phyloP scores from a whole-genome alignment of 2,329 filamentous ascomycete genomes.

The Trichoderma sp. region DNA sequence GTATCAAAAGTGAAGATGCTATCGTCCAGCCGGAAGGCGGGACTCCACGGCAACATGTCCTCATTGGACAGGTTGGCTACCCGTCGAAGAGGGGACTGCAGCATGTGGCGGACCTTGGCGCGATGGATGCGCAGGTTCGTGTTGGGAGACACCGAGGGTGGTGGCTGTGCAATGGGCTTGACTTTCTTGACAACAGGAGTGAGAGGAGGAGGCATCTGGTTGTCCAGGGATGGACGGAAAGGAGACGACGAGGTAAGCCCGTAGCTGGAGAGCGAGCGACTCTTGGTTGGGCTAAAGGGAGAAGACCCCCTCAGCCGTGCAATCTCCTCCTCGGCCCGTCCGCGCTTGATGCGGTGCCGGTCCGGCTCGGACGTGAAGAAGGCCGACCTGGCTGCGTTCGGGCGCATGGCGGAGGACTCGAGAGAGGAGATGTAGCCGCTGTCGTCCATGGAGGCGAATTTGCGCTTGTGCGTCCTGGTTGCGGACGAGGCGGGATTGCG shows the following conservation, averaged over 20 bases:
- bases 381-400: slow-evolving; percentile 63
- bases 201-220: slow-evolving; percentile 71
- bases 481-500: slow-evolving; percentile 65
- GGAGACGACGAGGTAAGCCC: slow-evolving; percentile 69
- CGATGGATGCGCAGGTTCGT: slow-evolving; percentile 90
- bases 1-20: slow-evolving; percentile 53
- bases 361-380: slow-evolving; percentile 78
- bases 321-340: slow-evolving; percentile 94
- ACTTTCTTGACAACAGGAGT: slow-evolving; percentile 87
- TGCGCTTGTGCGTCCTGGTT: slow-evolving; percentile 70
- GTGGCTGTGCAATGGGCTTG: slow-evolving; percentile 57
- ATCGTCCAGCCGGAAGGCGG: slow-evolving; percentile 67
- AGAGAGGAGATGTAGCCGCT: slow-evolving; percentile 97
- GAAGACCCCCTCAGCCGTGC: slow-evolving; percentile 88
- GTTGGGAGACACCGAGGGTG: slow-evolving; percentile 85
- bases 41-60: slow-evolving; percentile 61
- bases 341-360: slow-evolving; percentile 79
- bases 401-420: slow-evolving; percentile 83
- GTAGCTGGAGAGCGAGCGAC: slow-evolving; percentile 56
- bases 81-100: slow-evolving; percentile 70
- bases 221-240: slow-evolving; percentile 57
- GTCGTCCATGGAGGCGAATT: slow-evolving; percentile 79
- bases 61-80: slow-evolving; percentile 50
- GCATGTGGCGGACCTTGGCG: slow-evolving; percentile 76
- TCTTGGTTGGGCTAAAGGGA: slow-evolving; percentile 85